Evolutionary conservation across 2,329 filamentous ascomycete species (phyloP).

Genomic region (Fusarium napiforme): DNA sequence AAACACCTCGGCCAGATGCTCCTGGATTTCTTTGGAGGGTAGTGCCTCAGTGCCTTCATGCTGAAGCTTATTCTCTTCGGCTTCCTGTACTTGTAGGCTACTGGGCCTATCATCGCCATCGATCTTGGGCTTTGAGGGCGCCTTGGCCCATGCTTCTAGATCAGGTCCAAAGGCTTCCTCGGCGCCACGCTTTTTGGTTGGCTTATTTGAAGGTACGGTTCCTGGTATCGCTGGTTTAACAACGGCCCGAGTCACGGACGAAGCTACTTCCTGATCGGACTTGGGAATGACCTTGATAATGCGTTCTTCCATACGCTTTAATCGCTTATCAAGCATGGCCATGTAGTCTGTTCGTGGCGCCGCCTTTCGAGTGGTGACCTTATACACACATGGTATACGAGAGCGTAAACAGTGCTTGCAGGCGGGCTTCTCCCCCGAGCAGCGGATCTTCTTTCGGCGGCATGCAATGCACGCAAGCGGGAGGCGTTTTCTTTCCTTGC

Average conservation of each 20-base stretch:
- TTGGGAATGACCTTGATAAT: slow-evolving; percentile 97
- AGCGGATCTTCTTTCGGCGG: slow-evolving; percentile 95
- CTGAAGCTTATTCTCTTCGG: slow-evolving; percentile 80
- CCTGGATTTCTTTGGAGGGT: slow-evolving; percentile 87
- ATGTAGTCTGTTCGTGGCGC: slow-evolving; percentile 97
- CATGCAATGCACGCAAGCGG: slow-evolving; percentile 96
- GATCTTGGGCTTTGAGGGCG: slow-evolving; percentile 61
- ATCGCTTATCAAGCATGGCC: slow-evolving; percentile 96
- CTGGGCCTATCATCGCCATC: slow-evolving; percentile 58
- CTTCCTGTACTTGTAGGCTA: slow-evolving; percentile 68
- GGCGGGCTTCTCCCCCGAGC: slow-evolving; percentile 95
- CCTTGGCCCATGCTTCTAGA: slow-evolving; percentile 82
- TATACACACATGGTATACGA: slow-evolving; percentile 96
- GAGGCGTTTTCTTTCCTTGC: slow-evolving; percentile 92
- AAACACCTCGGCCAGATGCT: slow-evolving; percentile 92
- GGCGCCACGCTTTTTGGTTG: slow-evolving; percentile 82
- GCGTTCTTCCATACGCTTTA: slow-evolving; percentile 97
- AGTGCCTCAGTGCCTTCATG: slow-evolving; percentile 85
- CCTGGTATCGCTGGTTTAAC: slow-evolving; percentile 82
- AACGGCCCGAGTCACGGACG: slow-evolving; percentile 78
- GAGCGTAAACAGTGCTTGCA: slow-evolving; percentile 96
- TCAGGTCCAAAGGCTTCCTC: slow-evolving; percentile 90
- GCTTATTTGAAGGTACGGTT: slow-evolving; percentile 55
- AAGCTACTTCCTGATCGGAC: slow-evolving; percentile 75
- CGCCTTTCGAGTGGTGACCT: slow-evolving; percentile 93